Evolutionary conservation across 345 rosid species (phyloP), one percentile per base, ranked within the genome.

Genomic region (Brassica incana): DNA sequence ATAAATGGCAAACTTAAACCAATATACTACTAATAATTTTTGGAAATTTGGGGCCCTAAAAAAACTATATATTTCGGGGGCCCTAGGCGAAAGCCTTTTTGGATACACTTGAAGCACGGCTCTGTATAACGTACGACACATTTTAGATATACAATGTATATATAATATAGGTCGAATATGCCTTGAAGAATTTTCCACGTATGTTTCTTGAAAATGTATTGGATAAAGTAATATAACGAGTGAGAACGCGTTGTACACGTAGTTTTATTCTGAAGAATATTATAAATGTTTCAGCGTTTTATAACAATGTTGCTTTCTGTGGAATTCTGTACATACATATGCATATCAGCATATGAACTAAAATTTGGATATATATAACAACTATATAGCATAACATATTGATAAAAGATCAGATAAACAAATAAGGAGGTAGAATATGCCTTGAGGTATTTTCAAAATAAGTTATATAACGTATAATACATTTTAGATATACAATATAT

Each of bases 211-310:
- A 27, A 61, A 62, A 68, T 67, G 18, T 40, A 45, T 68, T 60
- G 70, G 75, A 50, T n/a, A 70, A 69, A 77, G 60, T 77, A 50
- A 70, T 70, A 52, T 18, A 62, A 62, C 8, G 48, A 68, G 54
- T 75, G 75, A 70, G 20, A 33, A 82, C 71, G 48, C 69, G 40
- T 58, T 63, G 77, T 45, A 65, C 81, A 83, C 79, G 65, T 77
- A 23, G 61, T 48, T 71, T 38, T 45, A 79, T 72, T 71, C 67
- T 10, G 35, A 77, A 78, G 82, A 78, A 78, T 75, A 65, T 45
- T 65, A 9, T 52, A n/a, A 52, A 52, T 52, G 58, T 52, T 54
- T 54, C 78, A 75, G 65, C 65, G 73, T 77, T 45, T 66, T 25
- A 63, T 12, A 64, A 50, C 70, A 54, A 54, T 52, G 52, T 35